Base-by-base conservation (phyloP, 202 grass and related monocot genomes). In the Setaria italica region DNA sequence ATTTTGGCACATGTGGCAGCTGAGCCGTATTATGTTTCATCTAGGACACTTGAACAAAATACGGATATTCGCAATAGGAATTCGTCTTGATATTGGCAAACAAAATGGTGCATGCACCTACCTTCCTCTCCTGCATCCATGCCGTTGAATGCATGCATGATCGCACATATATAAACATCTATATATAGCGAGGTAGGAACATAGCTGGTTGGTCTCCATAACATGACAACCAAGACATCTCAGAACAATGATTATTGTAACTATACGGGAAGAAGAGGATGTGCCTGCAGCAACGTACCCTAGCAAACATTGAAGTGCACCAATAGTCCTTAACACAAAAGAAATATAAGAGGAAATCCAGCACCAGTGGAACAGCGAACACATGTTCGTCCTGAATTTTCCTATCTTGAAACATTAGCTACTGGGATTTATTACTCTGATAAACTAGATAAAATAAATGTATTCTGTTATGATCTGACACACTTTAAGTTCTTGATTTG, bases 21-120 rank as follows among this genome's bases (percentile, higher is more conserved):
- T 13, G 60, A 33, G 30, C 29, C 6, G 62, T 65, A 12, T 32
- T 62, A 32, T 32, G 59, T 62, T 13, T 58, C 20, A 62, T 30
- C 3, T 11, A 30, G 58, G 21, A 13, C 58, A 5, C 58, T 30
- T 29, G n/a, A 12, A 30, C 9, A 62, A 3, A 21, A n/a, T 21
- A 21, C 57, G 2, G n/a, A 63, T 33, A 33, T 63, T 63, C 20
- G 11, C 5, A 50, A 10, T 49, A 46, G 65, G 5, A 48, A 48
- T 25, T 37, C 51, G 9, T 21, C 72, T 76, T 34, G 29, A n/a
- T 39, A 37, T 39, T 76, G 1, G 49, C 72, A 56, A 56, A 76
- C 50, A 32, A 56, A 76, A 76, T 39, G 72, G 51, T 76, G 51
- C 73, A 76, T 76, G 73, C 53, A 76, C 72, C 72, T 39, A 13